phyloP scores from a whole-genome alignment of 768 basidiomycete species.

The Boletus edulis region DNA sequence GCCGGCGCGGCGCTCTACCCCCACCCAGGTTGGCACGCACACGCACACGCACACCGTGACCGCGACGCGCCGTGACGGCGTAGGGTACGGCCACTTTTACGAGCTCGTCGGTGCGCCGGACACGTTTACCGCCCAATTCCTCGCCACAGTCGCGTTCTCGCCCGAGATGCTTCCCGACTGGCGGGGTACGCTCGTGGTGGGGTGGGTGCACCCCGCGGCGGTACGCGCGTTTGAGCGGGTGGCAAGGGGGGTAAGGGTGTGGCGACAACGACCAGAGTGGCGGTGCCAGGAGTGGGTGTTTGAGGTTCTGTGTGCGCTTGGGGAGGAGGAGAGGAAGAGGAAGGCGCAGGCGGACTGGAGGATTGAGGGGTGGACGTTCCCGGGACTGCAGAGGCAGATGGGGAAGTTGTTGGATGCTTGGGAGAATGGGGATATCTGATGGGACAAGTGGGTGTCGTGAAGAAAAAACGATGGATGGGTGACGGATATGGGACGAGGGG shows the following conservation, averaged over 20 bases:
- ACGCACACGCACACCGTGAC: too few relatives aligned
- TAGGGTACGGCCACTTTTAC: slow-evolving; percentile 23
- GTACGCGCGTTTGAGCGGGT: slow-evolving; percentile 15
- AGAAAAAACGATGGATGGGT: background rate
- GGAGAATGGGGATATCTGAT: slow-evolving; percentile 28
- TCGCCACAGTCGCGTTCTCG: background rate
- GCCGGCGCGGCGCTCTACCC: too few relatives aligned
- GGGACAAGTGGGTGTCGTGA: background rate
- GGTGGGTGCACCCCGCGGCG: slow-evolving; percentile 15
- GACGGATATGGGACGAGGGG: background rate
- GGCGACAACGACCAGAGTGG: slow-evolving; percentile 21
- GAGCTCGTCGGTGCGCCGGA: slow-evolving; percentile 26
- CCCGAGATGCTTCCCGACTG: slow-evolving; percentile 17
- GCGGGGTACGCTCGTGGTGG: slow-evolving; percentile 26
- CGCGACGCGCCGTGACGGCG: too few relatives aligned
- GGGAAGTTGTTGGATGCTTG: slow-evolving; percentile 27
- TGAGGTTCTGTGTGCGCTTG: slow-evolving; percentile 15
- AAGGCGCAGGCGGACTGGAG: too few relatives aligned
- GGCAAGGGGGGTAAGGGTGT: slow-evolving; percentile 14
- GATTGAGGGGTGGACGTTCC: slow-evolving; percentile 6
- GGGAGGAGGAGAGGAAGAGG: background rate
- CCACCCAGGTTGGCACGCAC: too few relatives aligned
- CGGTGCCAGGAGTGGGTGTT: slow-evolving; percentile 28
- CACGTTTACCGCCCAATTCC: slow-evolving; percentile 21
- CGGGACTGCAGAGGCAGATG: slow-evolving; percentile 24